Base-by-base conservation (phyloP, 2,329 filamentous ascomycete genomes). In the Rutstroemia sp. region DNA sequence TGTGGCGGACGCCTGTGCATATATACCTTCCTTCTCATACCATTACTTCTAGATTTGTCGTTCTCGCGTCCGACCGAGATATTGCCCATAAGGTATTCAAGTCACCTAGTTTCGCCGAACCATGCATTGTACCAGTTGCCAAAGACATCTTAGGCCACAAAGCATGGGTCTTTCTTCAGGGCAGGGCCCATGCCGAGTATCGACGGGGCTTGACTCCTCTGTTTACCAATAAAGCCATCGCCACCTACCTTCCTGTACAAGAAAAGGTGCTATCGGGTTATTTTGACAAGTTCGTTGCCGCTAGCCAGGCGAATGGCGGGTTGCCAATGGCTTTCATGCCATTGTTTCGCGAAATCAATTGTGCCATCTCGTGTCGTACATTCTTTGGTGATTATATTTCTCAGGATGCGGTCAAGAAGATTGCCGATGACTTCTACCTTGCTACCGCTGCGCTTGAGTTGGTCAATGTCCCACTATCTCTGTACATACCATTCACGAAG, bases 341-440 rank as follows among this genome's bases (percentile, higher is more conserved):
- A 17, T 73, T 80, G 39, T 89, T 92, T 71, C 82, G 88, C 62
- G 87, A 91, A 71, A 79, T 92, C 67, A 89, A 89, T 76, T 89
- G 85, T 67, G 88, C 88, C 4, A 73, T 91, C 2, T 89, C 87
- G 7, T 89, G 86, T 73, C 81, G 87, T 48, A 91, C 88, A 8
- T 92, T 92, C 67, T 87, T 90, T 48, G 88, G 88, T 23, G 80
- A 89, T 72, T 91, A 91, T 74, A 89, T 90, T 71, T 82, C 81
- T 8, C 80, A 89, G 45, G 80, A 83, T 58, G 79, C 81, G 4
- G 81, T 92, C 57, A 84, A 88, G 74, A 85, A 79, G 69, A 88
- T 92, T 57, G 84, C 87, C 17, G 83, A 90, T 66, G 87, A 92
- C 71, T 92, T 88, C 70, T 91, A 89, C 70, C 76, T 84, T 58